Evolutionary conservation across 176 grass and related monocot species (phyloP).

Genomic region (Paspalum notatum): DNA sequence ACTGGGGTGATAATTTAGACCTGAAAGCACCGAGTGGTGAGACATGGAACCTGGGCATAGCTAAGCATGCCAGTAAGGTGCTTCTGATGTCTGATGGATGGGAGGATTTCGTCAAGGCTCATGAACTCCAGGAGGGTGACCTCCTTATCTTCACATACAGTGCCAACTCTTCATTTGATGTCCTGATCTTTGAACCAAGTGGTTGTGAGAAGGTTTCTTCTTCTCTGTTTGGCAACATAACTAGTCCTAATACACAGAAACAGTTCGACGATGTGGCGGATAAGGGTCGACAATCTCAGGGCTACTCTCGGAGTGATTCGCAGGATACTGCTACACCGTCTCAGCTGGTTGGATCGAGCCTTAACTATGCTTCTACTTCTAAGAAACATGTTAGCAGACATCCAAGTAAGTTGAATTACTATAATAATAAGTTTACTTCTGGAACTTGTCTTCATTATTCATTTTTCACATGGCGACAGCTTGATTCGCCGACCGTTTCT

Average conservation of each 20-base stretch:
- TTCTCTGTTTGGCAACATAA: neutral
- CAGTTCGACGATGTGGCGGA: neutral
- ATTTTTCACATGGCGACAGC: neutral
- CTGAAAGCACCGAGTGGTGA: no score
- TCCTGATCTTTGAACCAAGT: conserved; percentile 48
- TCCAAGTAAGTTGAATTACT: conserved; percentile 19
- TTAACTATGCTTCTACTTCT: conserved; percentile 1
- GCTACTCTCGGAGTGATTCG: neutral
- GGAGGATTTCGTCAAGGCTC: conserved; percentile 54
- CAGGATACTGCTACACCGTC: neutral
- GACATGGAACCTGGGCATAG: no score
- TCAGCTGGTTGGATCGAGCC: neutral
- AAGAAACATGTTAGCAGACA: neutral
- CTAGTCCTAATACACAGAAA: neutral
- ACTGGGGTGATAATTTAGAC: no score
- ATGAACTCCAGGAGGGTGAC: conserved; percentile 49
- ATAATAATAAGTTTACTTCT: no score
- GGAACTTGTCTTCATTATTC: neutral
- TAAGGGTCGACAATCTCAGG: neutral
- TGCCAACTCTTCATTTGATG: conserved; percentile 44
- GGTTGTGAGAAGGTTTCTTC: conserved; percentile 51
- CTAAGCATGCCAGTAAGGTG: neutral
- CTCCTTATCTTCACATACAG: conserved; percentile 55
- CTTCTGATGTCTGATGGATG: conserved; percentile 40
- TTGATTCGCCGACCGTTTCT: no score